phyloP scores from a whole-genome alignment of 345 rosid genomes.

The Draba incana region DNA sequence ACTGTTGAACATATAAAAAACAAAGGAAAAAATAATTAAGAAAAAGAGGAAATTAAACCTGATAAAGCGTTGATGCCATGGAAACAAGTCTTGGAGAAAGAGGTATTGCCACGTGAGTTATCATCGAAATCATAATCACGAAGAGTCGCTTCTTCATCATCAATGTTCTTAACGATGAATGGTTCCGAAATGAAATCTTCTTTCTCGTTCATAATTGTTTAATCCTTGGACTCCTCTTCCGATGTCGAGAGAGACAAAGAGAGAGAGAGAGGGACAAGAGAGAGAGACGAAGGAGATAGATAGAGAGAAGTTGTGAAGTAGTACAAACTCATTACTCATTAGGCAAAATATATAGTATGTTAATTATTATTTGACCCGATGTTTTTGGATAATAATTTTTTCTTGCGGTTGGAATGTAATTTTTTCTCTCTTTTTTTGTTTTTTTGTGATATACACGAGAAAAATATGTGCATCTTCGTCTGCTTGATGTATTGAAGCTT shows the following conservation, averaged over 20 bases:
- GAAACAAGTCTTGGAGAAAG: slow-evolving; percentile 61
- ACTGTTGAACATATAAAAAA: background rate
- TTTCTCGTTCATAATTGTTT: slow-evolving; percentile 26
- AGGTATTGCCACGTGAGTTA: slow-evolving; percentile 40
- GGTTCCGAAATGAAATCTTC: slow-evolving; percentile 37
- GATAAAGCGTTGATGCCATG: slow-evolving; percentile 72
- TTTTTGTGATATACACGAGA: no score
- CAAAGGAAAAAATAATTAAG: background rate
- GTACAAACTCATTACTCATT: background rate
- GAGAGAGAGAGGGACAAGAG: slow-evolving; percentile 17
- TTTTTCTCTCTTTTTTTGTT: no score
- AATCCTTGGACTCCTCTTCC: slow-evolving; percentile 15
- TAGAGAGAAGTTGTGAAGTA: background rate
- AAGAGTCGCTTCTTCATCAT: slow-evolving; percentile 42
- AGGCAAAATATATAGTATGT: slow-evolving; percentile 1
- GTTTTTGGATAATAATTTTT: no score
- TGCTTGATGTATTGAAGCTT: no score
- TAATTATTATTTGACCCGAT: no score
- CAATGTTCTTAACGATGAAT: slow-evolving; percentile 36
- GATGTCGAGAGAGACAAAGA: slow-evolving; percentile 14
- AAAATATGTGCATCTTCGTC: no score
- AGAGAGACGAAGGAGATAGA: slow-evolving; percentile 9
- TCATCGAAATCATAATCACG: slow-evolving; percentile 1
- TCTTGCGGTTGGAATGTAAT: no score
- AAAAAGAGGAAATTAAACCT: slow-evolving; percentile 43